phyloP scores from a whole-genome alignment of 2,329 filamentous ascomycete genomes.

The Clathrospora elynae region DNA sequence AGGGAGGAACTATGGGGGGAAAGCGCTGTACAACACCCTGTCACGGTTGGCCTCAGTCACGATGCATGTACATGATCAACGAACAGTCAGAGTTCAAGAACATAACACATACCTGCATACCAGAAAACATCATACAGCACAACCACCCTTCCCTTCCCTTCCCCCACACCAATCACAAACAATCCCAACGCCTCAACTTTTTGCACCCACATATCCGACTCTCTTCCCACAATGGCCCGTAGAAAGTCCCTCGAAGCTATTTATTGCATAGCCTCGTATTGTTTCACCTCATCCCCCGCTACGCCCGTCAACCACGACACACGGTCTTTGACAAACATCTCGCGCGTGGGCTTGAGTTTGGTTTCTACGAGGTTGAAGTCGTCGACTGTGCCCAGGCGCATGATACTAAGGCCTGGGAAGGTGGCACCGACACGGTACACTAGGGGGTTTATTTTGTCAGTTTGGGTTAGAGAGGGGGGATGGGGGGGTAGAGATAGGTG shows the following conservation, averaged over 20 bases:
- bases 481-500: background rate
- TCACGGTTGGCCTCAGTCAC: too few species aligned
- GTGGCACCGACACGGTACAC: slow-evolving; percentile 59
- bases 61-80: too few species aligned
- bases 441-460: background rate
- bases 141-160: too few species aligned
- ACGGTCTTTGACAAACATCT: slow-evolving; percentile 60
- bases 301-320: slow-evolving; percentile 53
- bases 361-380: slow-evolving; percentile 64
- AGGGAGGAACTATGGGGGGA: too few species aligned
- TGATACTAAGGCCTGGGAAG: slow-evolving; percentile 55
- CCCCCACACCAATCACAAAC: too few species aligned
- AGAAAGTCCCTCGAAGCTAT: background rate
- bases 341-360: slow-evolving; percentile 59
- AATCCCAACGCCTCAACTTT: too few species aligned
- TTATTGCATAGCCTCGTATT: background rate
- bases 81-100: too few species aligned
- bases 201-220: background rate
- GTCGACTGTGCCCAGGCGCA: slow-evolving; percentile 66
- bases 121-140: too few species aligned
- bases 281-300: slow-evolving; percentile 8
- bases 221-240: background rate
- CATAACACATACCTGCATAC: too few species aligned
- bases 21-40: too few species aligned
- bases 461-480: background rate